phyloP scores from a whole-genome alignment of 1,139 yeast species.

The Pichia sp. region DNA sequence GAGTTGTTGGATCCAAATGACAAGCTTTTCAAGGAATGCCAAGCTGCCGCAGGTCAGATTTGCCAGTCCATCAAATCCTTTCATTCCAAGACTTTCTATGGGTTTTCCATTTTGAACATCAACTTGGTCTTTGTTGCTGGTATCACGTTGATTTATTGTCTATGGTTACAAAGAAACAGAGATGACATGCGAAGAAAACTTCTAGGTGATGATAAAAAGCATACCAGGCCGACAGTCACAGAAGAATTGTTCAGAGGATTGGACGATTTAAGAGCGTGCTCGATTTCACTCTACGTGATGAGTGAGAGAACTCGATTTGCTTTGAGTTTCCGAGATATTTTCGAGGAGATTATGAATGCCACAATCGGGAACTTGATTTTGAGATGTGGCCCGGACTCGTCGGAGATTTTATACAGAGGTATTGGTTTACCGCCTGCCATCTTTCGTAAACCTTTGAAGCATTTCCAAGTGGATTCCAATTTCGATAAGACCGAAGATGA shows the following conservation, averaged over 20 bases:
- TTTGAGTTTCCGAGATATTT: constrained; percentile 48
- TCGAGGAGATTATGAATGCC: constrained; percentile 52
- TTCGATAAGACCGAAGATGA: constrained; percentile 32
- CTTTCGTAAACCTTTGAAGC: constrained; percentile 32
- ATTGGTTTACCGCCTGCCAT: constrained; percentile 49
- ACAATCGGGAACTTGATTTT: constrained; percentile 46
- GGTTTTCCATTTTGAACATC: constrained; percentile 53
- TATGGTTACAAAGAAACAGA: constrained; percentile 51
- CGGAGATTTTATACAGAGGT: constrained; percentile 34
- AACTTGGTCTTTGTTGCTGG: constrained; percentile 59
- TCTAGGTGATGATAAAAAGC: constrained; percentile 43
- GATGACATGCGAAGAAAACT: constrained; percentile 40
- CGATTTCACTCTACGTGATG: constrained; percentile 50
- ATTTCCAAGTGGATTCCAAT: constrained; percentile 26
- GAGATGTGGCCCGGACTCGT: constrained; percentile 48
- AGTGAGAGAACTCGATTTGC: constrained; percentile 55
- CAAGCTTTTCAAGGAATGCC: constrained; percentile 48
- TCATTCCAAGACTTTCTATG: constrained; percentile 47
- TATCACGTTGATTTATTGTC: constrained; percentile 49
- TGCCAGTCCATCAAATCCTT: constrained; percentile 50
- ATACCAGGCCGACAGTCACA: constrained; percentile 45
- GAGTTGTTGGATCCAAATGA: constrained; percentile 50
- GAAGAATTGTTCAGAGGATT: constrained; percentile 41
- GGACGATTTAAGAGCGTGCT: constrained; percentile 52
- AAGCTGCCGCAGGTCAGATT: constrained; percentile 56